A percentile compares a stretch with the other conserved stretches of the same genome.
Conservation (phyloP, 805 yeast genomes). For the Schizosaccharomyces octosporus region DNA sequence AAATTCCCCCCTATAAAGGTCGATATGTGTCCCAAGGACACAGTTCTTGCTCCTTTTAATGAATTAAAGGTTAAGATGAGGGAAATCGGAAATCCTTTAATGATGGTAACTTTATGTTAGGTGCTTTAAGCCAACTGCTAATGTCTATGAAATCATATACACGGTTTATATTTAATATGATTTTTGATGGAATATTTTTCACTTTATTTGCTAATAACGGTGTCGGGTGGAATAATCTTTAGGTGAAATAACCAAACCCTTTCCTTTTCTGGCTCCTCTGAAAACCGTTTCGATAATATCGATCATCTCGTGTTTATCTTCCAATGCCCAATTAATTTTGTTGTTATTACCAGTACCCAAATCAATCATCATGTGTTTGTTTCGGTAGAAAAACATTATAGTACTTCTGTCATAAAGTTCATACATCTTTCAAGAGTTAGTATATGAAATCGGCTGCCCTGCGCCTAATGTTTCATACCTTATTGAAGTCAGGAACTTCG, state of each 20-base stretch:
- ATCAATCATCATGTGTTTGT: conserved; percentile 90
- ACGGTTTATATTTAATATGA: no score
- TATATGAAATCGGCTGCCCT: neutral
- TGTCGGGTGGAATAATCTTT: conserved; percentile 14
- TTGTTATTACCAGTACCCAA: conserved; percentile 95
- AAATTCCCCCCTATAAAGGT: no score
- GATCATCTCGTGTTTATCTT: conserved; percentile 67
- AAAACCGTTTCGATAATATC: conserved; percentile 76
- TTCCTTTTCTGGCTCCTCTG: conserved; percentile 78
- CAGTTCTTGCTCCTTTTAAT: no score
- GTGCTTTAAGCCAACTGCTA: no score
- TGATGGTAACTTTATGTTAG: no score
- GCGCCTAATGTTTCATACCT: neutral
- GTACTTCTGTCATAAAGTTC: conserved; percentile 77
- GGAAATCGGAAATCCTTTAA: no score
- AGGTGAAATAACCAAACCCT: conserved; percentile 75
- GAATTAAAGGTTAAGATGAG: no score
- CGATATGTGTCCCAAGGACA: no score
- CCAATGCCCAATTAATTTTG: conserved; percentile 59
- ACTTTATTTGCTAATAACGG: neutral
- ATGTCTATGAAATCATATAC: no score
- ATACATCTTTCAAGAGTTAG: conserved; percentile 26
- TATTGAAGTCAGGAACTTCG: conserved; percentile 70
- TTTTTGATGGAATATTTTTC: neutral
- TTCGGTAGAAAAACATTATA: conserved; percentile 67